phyloP scores from a whole-genome alignment of 1,284 basidiomycete genomes.

The Abortiporus biennis region DNA sequence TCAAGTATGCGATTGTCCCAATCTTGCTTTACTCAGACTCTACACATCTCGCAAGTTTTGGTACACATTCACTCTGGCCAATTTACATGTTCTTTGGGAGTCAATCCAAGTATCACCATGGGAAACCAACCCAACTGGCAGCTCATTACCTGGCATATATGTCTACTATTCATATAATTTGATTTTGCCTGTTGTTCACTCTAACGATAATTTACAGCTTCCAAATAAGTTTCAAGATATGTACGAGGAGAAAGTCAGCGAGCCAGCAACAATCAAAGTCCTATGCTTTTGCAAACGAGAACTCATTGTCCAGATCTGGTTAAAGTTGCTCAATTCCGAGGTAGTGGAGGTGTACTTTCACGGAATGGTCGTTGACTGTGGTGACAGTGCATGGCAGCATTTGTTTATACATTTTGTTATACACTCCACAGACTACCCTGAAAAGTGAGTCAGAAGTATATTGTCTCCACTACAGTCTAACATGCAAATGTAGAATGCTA shows the following conservation, averaged over 20 bases:
- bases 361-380: constrained; percentile 18
- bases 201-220: constrained; percentile 8
- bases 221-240: constrained; percentile 24
- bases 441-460: constrained; percentile 17
- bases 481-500: constrained; percentile 21
- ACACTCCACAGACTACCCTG: constrained; percentile 25
- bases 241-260: constrained; percentile 9
- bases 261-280: constrained; percentile 12
- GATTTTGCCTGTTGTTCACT: neutral
- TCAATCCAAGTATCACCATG: constrained; percentile 28
- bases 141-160: constrained; percentile 30
- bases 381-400: constrained; percentile 15
- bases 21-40: constrained; percentile 32
- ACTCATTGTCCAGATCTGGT: constrained; percentile 26
- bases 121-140: constrained; percentile 15
- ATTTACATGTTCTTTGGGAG: constrained; percentile 31
- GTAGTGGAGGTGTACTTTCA: constrained; percentile 20
- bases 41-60: constrained; percentile 31
- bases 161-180: constrained; percentile 19
- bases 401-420: constrained; percentile 20
- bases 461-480: neutral
- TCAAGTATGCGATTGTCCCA: constrained; percentile 20
- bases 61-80: constrained; percentile 29
- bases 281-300: constrained; percentile 18
- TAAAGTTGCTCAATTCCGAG: constrained; percentile 14